Base-by-base conservation (phyloP, 768 basidiomycete species). In the Strobilomyces dryophilus region DNA sequence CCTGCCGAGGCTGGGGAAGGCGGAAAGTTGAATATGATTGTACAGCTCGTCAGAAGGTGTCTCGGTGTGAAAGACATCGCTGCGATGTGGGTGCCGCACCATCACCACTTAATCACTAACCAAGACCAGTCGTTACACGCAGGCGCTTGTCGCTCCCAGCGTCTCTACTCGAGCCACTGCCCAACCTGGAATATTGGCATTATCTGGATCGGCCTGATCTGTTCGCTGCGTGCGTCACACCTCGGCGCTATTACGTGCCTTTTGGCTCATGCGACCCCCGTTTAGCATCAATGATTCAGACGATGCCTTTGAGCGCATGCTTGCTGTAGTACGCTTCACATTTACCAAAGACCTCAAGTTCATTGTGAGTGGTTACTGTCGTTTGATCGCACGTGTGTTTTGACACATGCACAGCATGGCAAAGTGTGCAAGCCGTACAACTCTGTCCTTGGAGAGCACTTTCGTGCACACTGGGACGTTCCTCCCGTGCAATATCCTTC, bases 161-260 rank as follows among this genome's bases (percentile, higher is more conserved):
- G 14, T 95, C 92, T 42, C 71, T 98, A 45, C 79, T 98, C 40
- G 95, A 97, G 67, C 95, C 95, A 4, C 79, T 95, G 60, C 95
- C 95, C 5, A 98, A 98, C 72, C 79, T 98, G 47, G 95, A 98
- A 72, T 98, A 94, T 73, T 97, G 91, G 91, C 86, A 92, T 59
- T 95, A 93, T 61, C 77, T 92, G 44, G 93, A 95, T 70, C 79
- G 92, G 60, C 90, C 94, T 8, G 94, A 97, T 70, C 73, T 92
- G 42, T 93, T 98, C 65, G 87, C 87, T 63, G 84, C 92, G 94
- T 97, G 67, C 75, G 87, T 82, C 32, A 20, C 36, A n/a, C 37
- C 51, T 51, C 20, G 18, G 7, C 5, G 29, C 29, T 35, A n/a
- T 21, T 32, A 5, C 18, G 8, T 24, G 36, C 50, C 39, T 18